Conservation (phyloP, 129 eudicot genomes). For the Flaveria trinervia region DNA sequence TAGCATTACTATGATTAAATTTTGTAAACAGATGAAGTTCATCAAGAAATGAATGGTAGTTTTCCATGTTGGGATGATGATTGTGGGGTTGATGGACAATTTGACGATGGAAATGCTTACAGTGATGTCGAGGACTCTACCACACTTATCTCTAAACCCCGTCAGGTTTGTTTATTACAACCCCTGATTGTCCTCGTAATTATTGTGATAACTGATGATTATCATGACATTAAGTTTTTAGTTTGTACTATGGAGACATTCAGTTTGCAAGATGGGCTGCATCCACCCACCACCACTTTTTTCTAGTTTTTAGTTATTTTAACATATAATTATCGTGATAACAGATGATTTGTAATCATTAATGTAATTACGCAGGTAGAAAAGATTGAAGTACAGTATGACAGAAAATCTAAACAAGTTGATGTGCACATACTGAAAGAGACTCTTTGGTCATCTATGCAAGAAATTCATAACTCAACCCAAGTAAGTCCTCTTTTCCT, state of each 20-base stretch:
- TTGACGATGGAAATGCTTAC: slow-evolving; percentile 58
- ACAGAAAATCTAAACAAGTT: slow-evolving; percentile 86
- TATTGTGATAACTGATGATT: no score
- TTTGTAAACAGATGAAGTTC: slow-evolving; percentile 46
- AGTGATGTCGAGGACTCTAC: slow-evolving; percentile 65
- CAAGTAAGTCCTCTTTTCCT: slow-evolving; percentile 38
- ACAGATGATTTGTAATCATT: not conserved
- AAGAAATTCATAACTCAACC: slow-evolving; percentile 44
- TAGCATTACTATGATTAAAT: slow-evolving; percentile 11
- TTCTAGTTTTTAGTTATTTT: not conserved
- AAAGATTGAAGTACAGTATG: slow-evolving; percentile 71
- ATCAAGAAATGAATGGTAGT: slow-evolving; percentile 48
- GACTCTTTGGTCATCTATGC: slow-evolving; percentile 72
- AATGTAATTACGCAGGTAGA: slow-evolving; percentile 49
- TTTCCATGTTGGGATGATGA: slow-evolving; percentile 71
- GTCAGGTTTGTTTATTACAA: slow-evolving; percentile 63
- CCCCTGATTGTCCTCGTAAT: not conserved
- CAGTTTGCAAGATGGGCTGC: not conserved
- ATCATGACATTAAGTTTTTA: no score
- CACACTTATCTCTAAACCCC: slow-evolving; percentile 83
- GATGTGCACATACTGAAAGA: slow-evolving; percentile 88
- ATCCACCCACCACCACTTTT: not conserved
- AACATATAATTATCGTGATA: no score
- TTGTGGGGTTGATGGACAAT: slow-evolving; percentile 46
- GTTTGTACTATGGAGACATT: no score